phyloP scores from a whole-genome alignment of 75 land plant genomes.

The Picea glauca region DNA sequence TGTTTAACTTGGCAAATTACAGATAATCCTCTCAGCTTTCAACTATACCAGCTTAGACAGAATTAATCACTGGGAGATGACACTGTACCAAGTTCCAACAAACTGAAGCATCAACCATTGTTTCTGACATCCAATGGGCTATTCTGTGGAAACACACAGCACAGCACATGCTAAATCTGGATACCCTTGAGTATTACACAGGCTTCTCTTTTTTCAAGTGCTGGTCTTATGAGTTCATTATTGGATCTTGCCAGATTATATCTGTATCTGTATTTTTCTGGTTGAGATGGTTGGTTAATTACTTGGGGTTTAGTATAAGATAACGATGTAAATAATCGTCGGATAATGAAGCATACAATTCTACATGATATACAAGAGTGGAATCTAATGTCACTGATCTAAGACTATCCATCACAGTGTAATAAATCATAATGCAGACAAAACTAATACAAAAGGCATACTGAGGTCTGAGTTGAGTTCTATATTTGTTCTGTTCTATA shows the following conservation, averaged over 20 bases:
- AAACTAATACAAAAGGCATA: not conserved
- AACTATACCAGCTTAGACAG: not conserved
- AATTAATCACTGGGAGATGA: too few species aligned
- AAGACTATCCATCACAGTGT: not conserved
- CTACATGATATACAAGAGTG: not conserved
- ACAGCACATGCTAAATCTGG: too few species aligned
- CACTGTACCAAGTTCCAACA: not conserved
- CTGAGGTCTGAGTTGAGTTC: not conserved
- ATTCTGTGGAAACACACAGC: too few species aligned
- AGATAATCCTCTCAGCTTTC: not conserved
- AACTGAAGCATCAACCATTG: not conserved
- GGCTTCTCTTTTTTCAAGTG: not conserved
- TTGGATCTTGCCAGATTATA: not conserved
- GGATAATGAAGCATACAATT: too few species aligned
- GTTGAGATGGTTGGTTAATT: not conserved
- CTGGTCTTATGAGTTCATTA: not conserved
- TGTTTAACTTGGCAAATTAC: not conserved
- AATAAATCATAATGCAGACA: not conserved
- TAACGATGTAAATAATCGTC: not conserved
- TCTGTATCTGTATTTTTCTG: not conserved
- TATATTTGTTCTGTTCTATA: not conserved
- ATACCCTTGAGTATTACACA: not conserved
- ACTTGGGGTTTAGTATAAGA: not conserved
- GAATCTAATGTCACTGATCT: not conserved
- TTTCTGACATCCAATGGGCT: too few species aligned